Evolutionary conservation across 202 grass and related monocot species (phyloP), one percentile per base, ranked within the genome.

Genomic region (Hordeum pubiflorum): DNA sequence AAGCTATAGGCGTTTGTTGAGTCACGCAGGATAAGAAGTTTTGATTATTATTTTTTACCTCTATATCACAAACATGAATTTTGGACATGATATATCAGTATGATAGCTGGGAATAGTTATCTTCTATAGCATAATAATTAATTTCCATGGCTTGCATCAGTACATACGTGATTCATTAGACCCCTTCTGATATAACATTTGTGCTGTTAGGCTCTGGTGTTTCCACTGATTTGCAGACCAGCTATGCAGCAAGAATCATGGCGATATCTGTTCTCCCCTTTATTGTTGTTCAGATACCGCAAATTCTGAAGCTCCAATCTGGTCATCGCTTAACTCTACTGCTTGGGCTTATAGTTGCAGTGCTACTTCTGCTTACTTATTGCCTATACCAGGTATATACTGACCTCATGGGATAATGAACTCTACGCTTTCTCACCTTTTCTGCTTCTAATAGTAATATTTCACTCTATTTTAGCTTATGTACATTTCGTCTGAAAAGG

Each of bases 191-290:
- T 66, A 54, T 48, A 69, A 21, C 65, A 34, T 72, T 4, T 55
- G 29, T 18, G 34, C 80, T 59, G 58, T 82, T 69, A 97, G 96
- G 85, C 1, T 91, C 90, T 88, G 96, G 90, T 69, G 89, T 95
- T 89, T 85, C 92, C 57, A 93, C 92, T 37, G 96, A 98, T 76
- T 38, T 83, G 69, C 86, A 85, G 74, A 98, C 96, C 38, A 95
- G 90, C 77, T 87, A 89, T 79, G 90, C 96, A 24, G 88, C 96
- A 81, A 87, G 90, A 70, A 98, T 98, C n/a, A 95, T 98, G 96
- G 65, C 37, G 4, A 56, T 98, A 87, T 98, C 96, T 75, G 43
- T 98, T 62, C 32, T 95, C 39, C 96, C 96, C 13, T 98, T 98
- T 72, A 84, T 98, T n/a, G 81, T 98, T 83, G 93, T 95, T 62